Evolutionary conservation across 2,329 filamentous ascomycete species (phyloP), one percentile per base, ranked within the genome.

Genomic region (Ophiostoma quercus): DNA sequence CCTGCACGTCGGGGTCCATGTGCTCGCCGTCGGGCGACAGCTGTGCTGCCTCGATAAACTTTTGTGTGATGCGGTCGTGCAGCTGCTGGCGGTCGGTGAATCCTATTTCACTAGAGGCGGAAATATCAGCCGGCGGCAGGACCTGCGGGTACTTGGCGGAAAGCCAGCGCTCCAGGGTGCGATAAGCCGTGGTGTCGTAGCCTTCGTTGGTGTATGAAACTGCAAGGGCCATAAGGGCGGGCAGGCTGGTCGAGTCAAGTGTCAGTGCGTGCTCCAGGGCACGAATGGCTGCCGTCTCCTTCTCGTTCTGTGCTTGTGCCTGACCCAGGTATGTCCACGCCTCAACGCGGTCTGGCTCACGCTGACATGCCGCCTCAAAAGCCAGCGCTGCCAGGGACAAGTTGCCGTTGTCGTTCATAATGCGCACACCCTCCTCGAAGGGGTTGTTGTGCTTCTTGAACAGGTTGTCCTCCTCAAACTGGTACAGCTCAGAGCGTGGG

Each of bases 141-240:
- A 99, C 88, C 47, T 88, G 84, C 7, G 95, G 94, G 80, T 99
- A 99, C 80, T 96, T 96, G 76, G 92, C 88, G n/a, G 92, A 92
- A 39, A 99, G 85, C 95, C 95, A 99, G 74, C 94, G 91, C 81
- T 99, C 95, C 16, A 99, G 85, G 11, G 94, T 98, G 69, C 94
- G 89, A 83, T 98, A 99, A 66, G 95, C 94, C 25, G 94, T 96
- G 77, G 91, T 94, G 80, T 99, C 95, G 81, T 98, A 99, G 73
- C 94, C 95, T 81, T 99, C 95, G 81, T 99, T 99, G 66, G 95
- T 99, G 80, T 99, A 99, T 5, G 92, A 96, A 25, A 99, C 94
- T 16, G 94, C 93, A 68, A 99, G 83, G 1, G 92, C 94, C 94
- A 99, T 98, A 65, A 99, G 85, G 0, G 94, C 94, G 71, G 92